Conservation (phyloP, 345 rosid species). For the Sisymbrium altissimum region DNA sequence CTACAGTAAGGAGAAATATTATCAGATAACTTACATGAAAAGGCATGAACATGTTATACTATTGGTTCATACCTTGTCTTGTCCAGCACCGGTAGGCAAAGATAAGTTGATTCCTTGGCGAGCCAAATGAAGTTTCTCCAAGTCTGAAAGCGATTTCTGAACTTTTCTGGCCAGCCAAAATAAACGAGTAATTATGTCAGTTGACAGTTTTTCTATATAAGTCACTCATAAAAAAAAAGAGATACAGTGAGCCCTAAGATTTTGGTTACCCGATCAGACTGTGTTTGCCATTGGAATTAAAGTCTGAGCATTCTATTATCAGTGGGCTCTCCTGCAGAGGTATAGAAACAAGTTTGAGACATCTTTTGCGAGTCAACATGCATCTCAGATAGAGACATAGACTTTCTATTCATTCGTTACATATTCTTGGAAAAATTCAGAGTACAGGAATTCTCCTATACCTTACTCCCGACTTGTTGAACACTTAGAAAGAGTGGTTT, state of each 20-base stretch:
- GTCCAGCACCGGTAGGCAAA: slow-evolving; percentile 49
- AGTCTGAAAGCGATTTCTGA: slow-evolving; percentile 65
- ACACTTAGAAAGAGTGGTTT: slow-evolving; percentile 67
- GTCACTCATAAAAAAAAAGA: slow-evolving; percentile 2
- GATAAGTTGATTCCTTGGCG: slow-evolving; percentile 52
- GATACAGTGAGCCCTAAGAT: neutral
- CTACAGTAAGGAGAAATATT: slow-evolving; percentile 33
- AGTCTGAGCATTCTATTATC: slow-evolving; percentile 36
- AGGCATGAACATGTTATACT: neutral
- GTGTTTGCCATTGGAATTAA: slow-evolving; percentile 35
- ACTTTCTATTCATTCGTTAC: neutral
- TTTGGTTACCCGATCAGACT: slow-evolving; percentile 30
- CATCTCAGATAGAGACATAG: slow-evolving; percentile 2
- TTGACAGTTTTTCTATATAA: neutral
- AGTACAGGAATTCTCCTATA: slow-evolving; percentile 29
- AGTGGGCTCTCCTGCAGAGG: slow-evolving; percentile 35
- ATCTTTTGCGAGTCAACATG: neutral
- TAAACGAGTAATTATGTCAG: slow-evolving; percentile 25
- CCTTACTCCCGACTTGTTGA: slow-evolving; percentile 94
- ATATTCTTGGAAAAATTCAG: neutral
- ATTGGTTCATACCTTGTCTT: slow-evolving; percentile 48
- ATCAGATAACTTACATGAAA: slow-evolving; percentile 17
- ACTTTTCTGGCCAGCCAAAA: slow-evolving; percentile 56
- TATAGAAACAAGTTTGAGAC: neutral
- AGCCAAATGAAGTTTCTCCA: slow-evolving; percentile 60